phyloP scores from a whole-genome alignment of 805 yeast species.

The Candida tibetensis region DNA sequence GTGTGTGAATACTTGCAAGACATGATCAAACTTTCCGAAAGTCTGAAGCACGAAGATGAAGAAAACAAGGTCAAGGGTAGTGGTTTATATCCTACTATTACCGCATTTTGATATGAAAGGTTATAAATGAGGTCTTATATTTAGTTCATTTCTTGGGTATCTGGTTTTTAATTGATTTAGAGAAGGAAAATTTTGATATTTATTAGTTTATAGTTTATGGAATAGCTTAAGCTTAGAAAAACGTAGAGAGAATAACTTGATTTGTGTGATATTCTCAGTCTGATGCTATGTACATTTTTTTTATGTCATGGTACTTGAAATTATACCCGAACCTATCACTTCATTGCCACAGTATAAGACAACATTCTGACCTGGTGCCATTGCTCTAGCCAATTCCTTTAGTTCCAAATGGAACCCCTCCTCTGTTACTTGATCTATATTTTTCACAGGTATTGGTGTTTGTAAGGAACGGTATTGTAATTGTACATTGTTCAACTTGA shows the following conservation, averaged over 20 bases:
- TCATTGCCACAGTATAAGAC: conserved; percentile 67
- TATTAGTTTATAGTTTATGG: too few relatives aligned
- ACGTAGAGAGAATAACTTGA: too few relatives aligned
- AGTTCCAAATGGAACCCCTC: conserved; percentile 35
- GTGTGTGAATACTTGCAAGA: conserved; percentile 33
- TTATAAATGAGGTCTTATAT: too few relatives aligned
- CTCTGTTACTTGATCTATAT: conserved; percentile 15
- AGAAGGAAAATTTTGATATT: background rate
- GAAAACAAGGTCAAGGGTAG: conserved; percentile 8
- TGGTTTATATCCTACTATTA: conserved; percentile 38
- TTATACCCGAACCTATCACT: conserved; percentile 57
- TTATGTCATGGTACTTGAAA: conserved; percentile 10
- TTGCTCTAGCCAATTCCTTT: conserved; percentile 54
- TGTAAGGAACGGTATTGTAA: conserved; percentile 78
- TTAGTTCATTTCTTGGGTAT: background rate
- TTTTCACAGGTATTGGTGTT: conserved; percentile 41
- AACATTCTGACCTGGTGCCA: conserved; percentile 87
- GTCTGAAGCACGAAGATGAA: conserved; percentile 4
- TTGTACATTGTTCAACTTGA: conserved; percentile 24
- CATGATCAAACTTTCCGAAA: conserved; percentile 12
- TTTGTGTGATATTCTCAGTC: too few relatives aligned
- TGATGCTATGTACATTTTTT: too few relatives aligned
- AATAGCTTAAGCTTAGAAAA: too few relatives aligned
- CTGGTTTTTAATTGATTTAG: conserved; percentile 1
- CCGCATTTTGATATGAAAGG: conserved; percentile 31